These are phyloP conservation scores for Fusarium ambrosium DNA, from an alignment of 2,329 filamentous ascomycete species.

Conservation along the genomic window DNA sequence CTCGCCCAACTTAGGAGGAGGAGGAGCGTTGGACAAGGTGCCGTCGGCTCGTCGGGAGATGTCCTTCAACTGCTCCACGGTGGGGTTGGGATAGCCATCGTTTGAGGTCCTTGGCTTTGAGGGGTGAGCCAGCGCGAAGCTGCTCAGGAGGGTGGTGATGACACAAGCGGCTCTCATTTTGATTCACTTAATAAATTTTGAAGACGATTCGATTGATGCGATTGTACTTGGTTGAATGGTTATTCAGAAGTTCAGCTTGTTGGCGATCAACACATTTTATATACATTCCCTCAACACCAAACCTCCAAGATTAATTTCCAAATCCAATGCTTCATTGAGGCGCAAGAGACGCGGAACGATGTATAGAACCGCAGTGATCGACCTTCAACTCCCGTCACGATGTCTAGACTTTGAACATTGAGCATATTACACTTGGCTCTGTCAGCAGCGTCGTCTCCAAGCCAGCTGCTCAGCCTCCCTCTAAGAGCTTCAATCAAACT, in stretches of 20 bases:
- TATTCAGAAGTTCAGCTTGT: background rate
- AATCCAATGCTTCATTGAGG: background rate
- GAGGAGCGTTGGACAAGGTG: conserved; percentile 3
- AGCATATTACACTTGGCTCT: background rate
- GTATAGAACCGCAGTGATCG: background rate
- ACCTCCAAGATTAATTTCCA: background rate
- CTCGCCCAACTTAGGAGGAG: conserved; percentile 11
- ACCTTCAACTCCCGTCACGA: background rate
- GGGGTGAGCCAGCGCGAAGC: background rate
- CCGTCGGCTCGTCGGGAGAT: conserved; percentile 5
- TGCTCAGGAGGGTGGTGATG: background rate
- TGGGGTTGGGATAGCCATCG: background rate
- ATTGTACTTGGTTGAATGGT: background rate
- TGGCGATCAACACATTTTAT: background rate
- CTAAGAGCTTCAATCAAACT: background rate
- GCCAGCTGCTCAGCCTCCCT: background rate
- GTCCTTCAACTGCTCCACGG: background rate
- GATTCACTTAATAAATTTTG: background rate
- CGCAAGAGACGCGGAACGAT: background rate
- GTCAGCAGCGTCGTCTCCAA: background rate
- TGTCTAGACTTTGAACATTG: background rate
- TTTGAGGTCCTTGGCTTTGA: background rate
- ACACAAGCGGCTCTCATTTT: background rate
- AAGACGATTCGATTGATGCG: background rate
- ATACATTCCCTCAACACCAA: background rate